Percentiles rank a stretch among this genome's conserved stretches.
These are phyloP conservation scores for Fusarium sp. DNA, from an alignment of 2,329 filamentous ascomycete species.

Conservation along the genomic window DNA sequence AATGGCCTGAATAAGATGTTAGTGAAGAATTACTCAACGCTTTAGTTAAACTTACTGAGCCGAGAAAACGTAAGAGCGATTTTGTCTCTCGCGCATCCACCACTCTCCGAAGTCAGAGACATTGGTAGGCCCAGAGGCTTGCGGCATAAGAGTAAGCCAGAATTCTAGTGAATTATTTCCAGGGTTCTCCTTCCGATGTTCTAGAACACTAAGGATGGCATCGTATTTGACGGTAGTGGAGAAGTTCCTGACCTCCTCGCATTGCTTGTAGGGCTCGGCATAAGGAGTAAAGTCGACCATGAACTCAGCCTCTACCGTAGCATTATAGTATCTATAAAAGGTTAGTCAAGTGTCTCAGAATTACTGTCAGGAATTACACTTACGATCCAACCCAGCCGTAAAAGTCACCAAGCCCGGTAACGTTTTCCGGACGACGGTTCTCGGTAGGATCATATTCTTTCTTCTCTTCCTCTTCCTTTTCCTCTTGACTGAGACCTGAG, in stretches of 20 bases:
- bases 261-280: too few species aligned
- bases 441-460: not conserved
- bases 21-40: not conserved
- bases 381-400: constrained; percentile 12
- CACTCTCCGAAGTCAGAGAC: not conserved
- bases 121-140: not conserved
- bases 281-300: not conserved
- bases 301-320: not conserved
- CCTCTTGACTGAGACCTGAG: too few species aligned
- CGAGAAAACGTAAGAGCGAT: not conserved
- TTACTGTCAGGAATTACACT: rapidly evolving
- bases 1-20: not conserved
- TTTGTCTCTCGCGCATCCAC: not conserved
- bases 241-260: not conserved
- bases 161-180: not conserved
- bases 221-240: not conserved
- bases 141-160: not conserved
- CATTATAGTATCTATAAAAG: not conserved
- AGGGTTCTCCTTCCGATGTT: not conserved
- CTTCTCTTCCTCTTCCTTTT: not conserved
- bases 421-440: not conserved
- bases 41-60: not conserved
- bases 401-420: not conserved
- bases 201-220: not conserved
- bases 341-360: not conserved